A percentile compares a stretch with the other conserved stretches of the same genome.
Evolutionary conservation across 139 green algal genomes (phyloP).

Genomic region (Picochlorum sp.): DNA sequence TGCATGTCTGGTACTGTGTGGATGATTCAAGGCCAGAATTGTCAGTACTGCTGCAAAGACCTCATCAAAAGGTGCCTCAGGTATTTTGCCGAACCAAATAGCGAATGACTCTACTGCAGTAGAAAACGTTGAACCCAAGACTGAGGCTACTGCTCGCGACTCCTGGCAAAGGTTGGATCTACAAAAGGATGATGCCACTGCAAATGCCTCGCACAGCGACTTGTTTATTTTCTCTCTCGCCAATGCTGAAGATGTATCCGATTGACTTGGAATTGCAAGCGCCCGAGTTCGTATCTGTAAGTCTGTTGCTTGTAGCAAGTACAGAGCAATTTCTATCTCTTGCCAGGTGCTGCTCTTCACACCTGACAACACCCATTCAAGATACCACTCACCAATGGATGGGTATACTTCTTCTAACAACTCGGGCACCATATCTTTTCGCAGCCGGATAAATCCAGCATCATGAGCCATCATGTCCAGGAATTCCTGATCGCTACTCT

Average conservation of each 20-base stretch:
- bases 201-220: neutral
- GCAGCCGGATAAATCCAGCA: constrained; percentile 40
- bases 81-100: constrained; percentile 41
- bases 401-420: constrained; percentile 26
- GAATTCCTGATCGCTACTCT: constrained; percentile 34
- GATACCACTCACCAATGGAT: constrained; percentile 34
- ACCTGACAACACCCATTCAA: constrained; percentile 21
- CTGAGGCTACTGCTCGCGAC: neutral
- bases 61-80: constrained; percentile 11
- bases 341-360: constrained; percentile 36
- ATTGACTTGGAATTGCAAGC: neutral
- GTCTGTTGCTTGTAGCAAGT: constrained; percentile 30
- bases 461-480: constrained; percentile 37
- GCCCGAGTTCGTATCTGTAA: constrained; percentile 6
- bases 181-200: neutral
- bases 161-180: neutral
- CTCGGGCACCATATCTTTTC: constrained; percentile 36
- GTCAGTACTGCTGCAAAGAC: constrained; percentile 4
- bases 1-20: neutral
- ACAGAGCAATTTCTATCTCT: constrained; percentile 46
- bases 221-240: neutral
- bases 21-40: neutral
- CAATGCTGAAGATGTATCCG: neutral
- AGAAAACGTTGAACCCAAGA: constrained; percentile 13
- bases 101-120: constrained; percentile 41